Conservation (phyloP, 257 asterid species). For the Plantago major region DNA sequence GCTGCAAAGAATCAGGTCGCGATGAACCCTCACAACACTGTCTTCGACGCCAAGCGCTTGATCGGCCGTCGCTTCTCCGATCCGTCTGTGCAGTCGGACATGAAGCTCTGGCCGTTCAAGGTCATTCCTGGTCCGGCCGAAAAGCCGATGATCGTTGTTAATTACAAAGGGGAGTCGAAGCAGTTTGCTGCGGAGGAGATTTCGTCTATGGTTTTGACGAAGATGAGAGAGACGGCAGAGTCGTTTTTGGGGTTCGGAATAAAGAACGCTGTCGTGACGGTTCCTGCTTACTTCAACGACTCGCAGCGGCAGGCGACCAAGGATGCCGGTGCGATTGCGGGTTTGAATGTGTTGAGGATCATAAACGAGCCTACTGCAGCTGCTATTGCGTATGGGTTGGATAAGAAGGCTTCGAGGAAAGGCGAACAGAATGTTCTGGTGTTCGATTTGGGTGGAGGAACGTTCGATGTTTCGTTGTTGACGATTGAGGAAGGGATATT, state of each 20-base stretch:
- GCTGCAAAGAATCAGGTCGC: conserved; percentile 61
- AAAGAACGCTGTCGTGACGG: conserved; percentile 51
- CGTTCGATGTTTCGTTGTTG: conserved; percentile 55
- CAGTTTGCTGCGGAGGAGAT: conserved; percentile 50
- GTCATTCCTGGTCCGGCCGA: conserved; percentile 43
- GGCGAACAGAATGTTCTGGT: conserved; percentile 46
- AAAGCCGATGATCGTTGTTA: conserved; percentile 43
- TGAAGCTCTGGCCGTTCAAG: conserved; percentile 56
- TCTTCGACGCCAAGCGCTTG: conserved; percentile 54
- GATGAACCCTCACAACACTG: conserved; percentile 59
- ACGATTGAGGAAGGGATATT: conserved; percentile 59
- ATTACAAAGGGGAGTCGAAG: conserved; percentile 45
- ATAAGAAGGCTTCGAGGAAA: conserved; percentile 32
- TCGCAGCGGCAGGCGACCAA: conserved; percentile 62
- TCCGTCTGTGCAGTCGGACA: conserved; percentile 52
- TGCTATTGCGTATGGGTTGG: conserved; percentile 57
- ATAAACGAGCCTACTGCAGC: conserved; percentile 66
- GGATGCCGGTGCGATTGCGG: conserved; percentile 51
- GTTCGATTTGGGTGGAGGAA: conserved; percentile 55
- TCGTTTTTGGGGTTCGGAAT: conserved; percentile 36
- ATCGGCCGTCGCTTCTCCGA: conserved; percentile 49
- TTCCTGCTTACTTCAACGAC: conserved; percentile 56
- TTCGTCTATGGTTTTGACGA: conserved; percentile 43
- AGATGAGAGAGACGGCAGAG: conserved; percentile 48
- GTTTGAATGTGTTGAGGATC: conserved; percentile 43